Base-by-base conservation (phyloP, 495 filamentous ascomycete species). In the Hypoxylon fragiforme region DNA sequence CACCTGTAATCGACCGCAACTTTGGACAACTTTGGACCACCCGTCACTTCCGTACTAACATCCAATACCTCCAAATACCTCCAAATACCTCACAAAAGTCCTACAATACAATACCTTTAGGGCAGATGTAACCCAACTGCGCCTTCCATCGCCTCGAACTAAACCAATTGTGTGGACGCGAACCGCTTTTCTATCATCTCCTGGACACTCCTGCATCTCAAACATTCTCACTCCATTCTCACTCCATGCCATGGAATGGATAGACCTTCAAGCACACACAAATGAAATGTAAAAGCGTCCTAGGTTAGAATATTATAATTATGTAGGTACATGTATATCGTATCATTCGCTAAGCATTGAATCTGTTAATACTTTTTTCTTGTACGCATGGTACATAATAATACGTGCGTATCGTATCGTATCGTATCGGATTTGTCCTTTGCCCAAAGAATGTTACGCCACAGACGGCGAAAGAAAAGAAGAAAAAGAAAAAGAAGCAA, bases 81-180 rank as follows among this genome's bases (percentile, higher is more conserved):
- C n/a, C n/a, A n/a, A n/a, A n/a, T n/a, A n/a, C n/a, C n/a, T 28
- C 39, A 3, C 18, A 41, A 64, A 67, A 68, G 62, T 68, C 65
- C 65, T 68, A 68, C 30, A 18, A 7, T 13, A 13, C 5, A 12
- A 35, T 51, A 47, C 57, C 11, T 46, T 39, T 48, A 49, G 62
- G 45, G 31, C 65, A 54, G 44, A 62, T 58, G 49, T 40, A 40
- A 68, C 58, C 50, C 48, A 44, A 45, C 62, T 65, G 62, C 62
- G 62, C 64, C 64, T 45, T 16, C 22, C 54, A 49, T 45, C 58
- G 65, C 65, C 65, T 60, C 56, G 44, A 32, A 39, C 65, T 63
- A 67, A 44, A 48, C 65, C 55, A 5, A 12, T 54, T 60, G 13
- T 24, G 50, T 36, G 21, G 37, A 57, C 19, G 54, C 46, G 51